Evolutionary conservation across 75 land plant species (phyloP).

Genomic region (Cryptomeria japonica): DNA sequence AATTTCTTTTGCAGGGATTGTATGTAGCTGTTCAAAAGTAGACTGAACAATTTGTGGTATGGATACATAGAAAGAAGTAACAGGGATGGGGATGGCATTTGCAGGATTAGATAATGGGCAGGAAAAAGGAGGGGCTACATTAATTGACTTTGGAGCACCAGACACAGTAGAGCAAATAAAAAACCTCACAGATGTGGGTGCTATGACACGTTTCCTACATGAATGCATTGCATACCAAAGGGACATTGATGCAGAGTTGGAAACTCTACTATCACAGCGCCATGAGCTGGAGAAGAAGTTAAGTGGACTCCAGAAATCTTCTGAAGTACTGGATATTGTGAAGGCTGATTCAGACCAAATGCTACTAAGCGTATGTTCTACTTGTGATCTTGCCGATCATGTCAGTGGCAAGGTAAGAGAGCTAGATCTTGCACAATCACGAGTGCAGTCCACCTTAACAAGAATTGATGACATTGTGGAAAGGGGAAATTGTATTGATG

Average conservation of each 20-base stretch:
- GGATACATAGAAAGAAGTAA: too few relatives aligned
- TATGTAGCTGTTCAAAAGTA: too few relatives aligned
- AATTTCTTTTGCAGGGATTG: too few relatives aligned
- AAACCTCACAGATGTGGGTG: conserved; percentile 80
- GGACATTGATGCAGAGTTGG: conserved; percentile 74
- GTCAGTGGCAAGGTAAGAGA: conserved; percentile 81
- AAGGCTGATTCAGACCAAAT: conserved; percentile 62
- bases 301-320: conserved; percentile 47
- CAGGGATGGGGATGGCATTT: neutral
- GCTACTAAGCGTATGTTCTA: conserved; percentile 62
- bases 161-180: conserved; percentile 56
- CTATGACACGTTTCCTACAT: conserved; percentile 90
- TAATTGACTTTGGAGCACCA: conserved; percentile 18
- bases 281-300: conserved; percentile 77
- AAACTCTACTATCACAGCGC: conserved; percentile 63
- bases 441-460: conserved; percentile 60
- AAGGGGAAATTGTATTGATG: conserved; percentile 64
- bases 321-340: conserved; percentile 67
- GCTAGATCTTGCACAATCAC: conserved; percentile 88
- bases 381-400: conserved; percentile 74
- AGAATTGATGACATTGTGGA: conserved; percentile 84
- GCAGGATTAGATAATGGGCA: neutral
- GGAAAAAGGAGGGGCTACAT: conserved; percentile 7
- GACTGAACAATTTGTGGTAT: too few relatives aligned
- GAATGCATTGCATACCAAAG: conserved; percentile 91